Evolutionary conservation across 2,329 filamentous ascomycete genomes (phyloP).

Genomic region (Penicillium sp.): DNA sequence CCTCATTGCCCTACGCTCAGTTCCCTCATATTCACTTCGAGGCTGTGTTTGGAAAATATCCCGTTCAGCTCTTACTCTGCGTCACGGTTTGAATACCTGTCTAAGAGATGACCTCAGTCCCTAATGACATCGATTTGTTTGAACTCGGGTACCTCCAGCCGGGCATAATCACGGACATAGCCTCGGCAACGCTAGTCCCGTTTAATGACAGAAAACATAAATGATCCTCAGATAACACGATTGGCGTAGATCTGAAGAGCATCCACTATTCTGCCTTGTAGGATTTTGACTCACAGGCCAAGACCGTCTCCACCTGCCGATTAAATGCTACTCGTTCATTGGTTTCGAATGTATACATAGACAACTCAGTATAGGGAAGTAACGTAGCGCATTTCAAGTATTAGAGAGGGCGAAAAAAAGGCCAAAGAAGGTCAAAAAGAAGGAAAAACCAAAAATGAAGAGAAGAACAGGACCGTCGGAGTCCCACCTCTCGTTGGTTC

Average conservation of each 20-base stretch:
- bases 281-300: constrained; percentile 3
- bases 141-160: background rate
- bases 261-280: background rate
- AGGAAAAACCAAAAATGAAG: too few species aligned
- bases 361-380: too few species aligned
- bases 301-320: background rate
- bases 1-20: background rate
- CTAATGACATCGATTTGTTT: background rate
- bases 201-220: background rate
- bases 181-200: background rate
- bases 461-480: too few species aligned
- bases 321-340: background rate
- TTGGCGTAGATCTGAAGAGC: background rate
- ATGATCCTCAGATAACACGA: background rate
- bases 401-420: too few species aligned
- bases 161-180: background rate
- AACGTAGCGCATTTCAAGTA: too few species aligned
- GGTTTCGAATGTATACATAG: background rate
- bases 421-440: too few species aligned
- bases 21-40: background rate
- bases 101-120: background rate
- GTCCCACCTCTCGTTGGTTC: too few species aligned
- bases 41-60: constrained; percentile 5
- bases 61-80: background rate
- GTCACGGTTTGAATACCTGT: too few species aligned